phyloP scores from a whole-genome alignment of 805 yeast species.

The Candida parachauliodes region DNA sequence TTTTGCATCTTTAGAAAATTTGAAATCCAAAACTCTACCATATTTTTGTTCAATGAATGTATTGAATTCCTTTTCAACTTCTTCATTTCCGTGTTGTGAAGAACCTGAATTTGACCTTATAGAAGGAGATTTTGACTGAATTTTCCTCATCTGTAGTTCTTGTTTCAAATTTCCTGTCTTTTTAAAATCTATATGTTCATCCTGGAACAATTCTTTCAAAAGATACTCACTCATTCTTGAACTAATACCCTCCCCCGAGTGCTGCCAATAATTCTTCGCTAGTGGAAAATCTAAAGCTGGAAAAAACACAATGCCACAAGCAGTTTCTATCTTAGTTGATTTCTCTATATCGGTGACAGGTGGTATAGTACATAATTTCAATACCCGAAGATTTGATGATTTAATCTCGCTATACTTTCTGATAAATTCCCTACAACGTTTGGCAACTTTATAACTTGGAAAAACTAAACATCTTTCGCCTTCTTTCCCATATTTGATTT shows the following conservation, averaged over 20 bases:
- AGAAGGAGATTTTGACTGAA: constrained; percentile 31
- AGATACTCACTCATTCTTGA: constrained; percentile 87
- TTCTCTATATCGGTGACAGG: constrained; percentile 60
- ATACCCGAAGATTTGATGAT: constrained; percentile 46
- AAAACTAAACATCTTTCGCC: constrained; percentile 74
- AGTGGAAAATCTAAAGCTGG: constrained; percentile 54
- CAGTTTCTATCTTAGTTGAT: constrained; percentile 58
- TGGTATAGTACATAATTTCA: constrained; percentile 69
- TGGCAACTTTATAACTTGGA: constrained; percentile 75
- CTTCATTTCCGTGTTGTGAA: constrained; percentile 18
- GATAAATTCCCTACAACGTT: constrained; percentile 80
- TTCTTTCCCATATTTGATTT: constrained; percentile 71
- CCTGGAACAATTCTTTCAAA: constrained; percentile 50
- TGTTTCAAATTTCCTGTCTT: constrained; percentile 19
- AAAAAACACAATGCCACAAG: constrained; percentile 76
- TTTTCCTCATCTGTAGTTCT: constrained; percentile 32
- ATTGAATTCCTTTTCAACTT: constrained; percentile 51
- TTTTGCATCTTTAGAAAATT: constrained; percentile 74
- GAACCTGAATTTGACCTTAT: constrained; percentile 23
- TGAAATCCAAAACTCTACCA: constrained; percentile 82
- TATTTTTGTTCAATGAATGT: constrained; percentile 82
- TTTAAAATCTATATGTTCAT: constrained; percentile 7
- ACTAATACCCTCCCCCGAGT: constrained; percentile 94
- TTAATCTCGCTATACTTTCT: constrained; percentile 31
- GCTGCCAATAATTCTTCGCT: constrained; percentile 94